Percentiles rank a stretch among this genome's conserved stretches.
Evolutionary conservation across 192 early-diverging fungal species (phyloP).

Genomic region (Gonapodya sp.): DNA sequence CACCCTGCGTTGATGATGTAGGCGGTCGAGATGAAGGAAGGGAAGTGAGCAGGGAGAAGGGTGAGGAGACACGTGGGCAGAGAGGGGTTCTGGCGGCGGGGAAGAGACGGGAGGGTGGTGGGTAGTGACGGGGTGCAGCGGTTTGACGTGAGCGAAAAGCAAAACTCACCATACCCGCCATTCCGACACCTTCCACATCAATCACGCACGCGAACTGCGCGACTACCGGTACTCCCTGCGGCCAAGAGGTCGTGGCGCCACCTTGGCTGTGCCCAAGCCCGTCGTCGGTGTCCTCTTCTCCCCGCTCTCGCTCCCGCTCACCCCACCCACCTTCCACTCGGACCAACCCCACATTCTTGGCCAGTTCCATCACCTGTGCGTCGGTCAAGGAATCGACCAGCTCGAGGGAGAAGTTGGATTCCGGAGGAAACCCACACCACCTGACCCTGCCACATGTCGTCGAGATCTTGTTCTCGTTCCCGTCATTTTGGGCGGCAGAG

Average conservation of each 20-base stretch:
- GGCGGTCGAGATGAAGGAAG: neutral
- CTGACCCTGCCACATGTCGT: too few relatives aligned
- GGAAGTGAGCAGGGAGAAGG: neutral
- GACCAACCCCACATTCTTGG: neutral
- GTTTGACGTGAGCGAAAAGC: neutral
- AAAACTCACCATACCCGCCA: neutral
- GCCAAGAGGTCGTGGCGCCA: neutral
- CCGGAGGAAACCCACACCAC: neutral
- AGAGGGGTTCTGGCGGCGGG: neutral
- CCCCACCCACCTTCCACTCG: too few relatives aligned
- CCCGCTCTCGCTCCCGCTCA: too few relatives aligned
- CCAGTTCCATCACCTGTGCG: neutral
- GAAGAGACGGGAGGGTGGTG: neutral
- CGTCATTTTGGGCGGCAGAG: too few relatives aligned
- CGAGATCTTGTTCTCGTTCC: too few relatives aligned
- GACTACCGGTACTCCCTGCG: neutral
- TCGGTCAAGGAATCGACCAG: neutral
- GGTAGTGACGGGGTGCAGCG: neutral
- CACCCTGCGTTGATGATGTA: slow-evolving; percentile 1
- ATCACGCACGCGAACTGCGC: neutral
- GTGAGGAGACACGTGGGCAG: neutral
- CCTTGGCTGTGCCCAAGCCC: too few relatives aligned
- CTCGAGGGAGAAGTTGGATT: neutral
- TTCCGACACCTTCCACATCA: neutral
- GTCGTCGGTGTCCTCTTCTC: too few relatives aligned